Base-by-base conservation (phyloP, 2,329 filamentous ascomycete genomes). In the Didymella arachidicola region DNA sequence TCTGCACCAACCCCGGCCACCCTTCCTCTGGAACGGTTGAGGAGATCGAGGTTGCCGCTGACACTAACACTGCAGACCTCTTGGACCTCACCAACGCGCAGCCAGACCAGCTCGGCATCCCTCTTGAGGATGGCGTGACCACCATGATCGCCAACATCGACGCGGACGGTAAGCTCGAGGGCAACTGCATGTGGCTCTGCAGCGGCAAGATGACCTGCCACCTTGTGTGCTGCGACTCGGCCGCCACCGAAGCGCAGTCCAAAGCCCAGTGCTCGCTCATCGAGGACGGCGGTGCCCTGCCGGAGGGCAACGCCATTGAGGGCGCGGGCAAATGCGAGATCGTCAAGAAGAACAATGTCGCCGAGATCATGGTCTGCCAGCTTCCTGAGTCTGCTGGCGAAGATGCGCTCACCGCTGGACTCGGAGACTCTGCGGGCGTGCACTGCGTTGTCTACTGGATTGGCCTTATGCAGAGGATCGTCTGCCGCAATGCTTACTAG, bases 161-260 rank as follows among this genome's bases (percentile, higher is more conserved):
- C 6, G 7, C 16, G 11, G 29, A 44, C 3, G 11, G 26, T 19
- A 12, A 43, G 22, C 12, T 19, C 41, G 14, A 26, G n/a, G 19
- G 48, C 29, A 32, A 30, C 14, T 56, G 53, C 25, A 47, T 30
- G 8, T 56, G 53, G 53, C 10, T 44, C 7, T 56, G 53, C 45
- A 49, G 39, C 25, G 29, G 29, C 19, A 29, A 14, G 7, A 11
- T 22, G 2, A 11, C 2, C 8, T 29, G 27, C 7, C 42, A 30
- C 6, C 2, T 22, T n/a, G 11, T 18, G 3, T 56, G 53, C 29
- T 49, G 36, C 43, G 27, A 19, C 36, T 39, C 36, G 2, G 7
- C 7, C 19, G 29, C 12, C 22, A 11, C 29, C 7, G 7, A 10
- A 30, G 29, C 29, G 29, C 6, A 11, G 29, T 30, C 29, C 30